Conservation (phyloP, 192 early-diverging fungal species). For the Coemansia sp. region DNA sequence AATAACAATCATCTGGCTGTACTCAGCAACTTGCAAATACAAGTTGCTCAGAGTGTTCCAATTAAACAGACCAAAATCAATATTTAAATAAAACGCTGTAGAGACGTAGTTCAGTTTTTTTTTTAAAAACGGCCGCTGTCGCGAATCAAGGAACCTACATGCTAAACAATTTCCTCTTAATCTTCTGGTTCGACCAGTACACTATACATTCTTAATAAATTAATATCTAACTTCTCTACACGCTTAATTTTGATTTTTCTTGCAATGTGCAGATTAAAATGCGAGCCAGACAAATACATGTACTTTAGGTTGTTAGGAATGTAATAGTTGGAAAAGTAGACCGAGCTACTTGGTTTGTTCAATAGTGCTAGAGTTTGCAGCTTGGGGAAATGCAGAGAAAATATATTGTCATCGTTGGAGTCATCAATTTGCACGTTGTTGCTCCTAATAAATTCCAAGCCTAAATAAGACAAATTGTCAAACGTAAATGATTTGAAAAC, state of each 20-base stretch:
- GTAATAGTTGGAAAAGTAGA: not conserved
- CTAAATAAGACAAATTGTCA: not conserved
- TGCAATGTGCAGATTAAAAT: not conserved
- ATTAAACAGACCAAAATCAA: not conserved
- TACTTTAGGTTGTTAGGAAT: not conserved
- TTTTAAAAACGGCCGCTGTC: not conserved
- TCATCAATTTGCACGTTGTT: not conserved
- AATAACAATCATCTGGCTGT: not conserved
- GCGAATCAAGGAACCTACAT: not conserved
- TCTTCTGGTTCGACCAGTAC: not conserved
- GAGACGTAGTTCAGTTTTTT: not conserved
- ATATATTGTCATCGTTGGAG: not conserved
- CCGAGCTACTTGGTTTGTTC: not conserved
- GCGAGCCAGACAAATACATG: not conserved
- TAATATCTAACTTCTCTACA: not conserved
- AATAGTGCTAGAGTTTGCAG: not conserved
- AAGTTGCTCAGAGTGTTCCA: not conserved
- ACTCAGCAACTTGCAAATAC: not conserved
- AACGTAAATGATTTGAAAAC: not conserved
- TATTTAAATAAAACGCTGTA: not conserved
- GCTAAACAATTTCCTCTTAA: not conserved
- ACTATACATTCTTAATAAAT: not conserved
- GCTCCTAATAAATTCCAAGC: not conserved
- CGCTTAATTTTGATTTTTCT: not conserved
- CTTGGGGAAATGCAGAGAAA: not conserved